Conservation (phyloP, 2,329 filamentous ascomycete genomes). For the Harringtonia lauricola region DNA sequence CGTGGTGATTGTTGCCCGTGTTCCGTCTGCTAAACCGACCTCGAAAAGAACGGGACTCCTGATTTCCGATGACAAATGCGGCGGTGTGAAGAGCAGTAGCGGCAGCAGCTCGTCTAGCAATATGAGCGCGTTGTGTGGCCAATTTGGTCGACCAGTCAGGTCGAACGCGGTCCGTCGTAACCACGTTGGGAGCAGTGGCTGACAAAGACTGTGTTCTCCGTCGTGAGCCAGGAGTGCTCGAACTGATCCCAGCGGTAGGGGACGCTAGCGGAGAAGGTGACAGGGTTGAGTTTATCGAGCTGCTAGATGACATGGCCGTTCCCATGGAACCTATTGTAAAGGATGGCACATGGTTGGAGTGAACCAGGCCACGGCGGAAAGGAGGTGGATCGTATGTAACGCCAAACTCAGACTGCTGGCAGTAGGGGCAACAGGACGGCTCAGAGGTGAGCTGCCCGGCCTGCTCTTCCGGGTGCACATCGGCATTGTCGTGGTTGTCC, state of each 20-base stretch:
- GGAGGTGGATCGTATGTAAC: conserved; percentile 88
- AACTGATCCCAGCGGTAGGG: conserved; percentile 14
- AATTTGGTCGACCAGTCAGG: conserved; percentile 94
- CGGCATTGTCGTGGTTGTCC: conserved; percentile 22
- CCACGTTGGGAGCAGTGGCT: conserved; percentile 71
- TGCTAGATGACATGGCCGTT: conserved; percentile 78
- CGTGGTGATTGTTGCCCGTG: conserved; percentile 23
- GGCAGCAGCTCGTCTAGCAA: conserved; percentile 76
- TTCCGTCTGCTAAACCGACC: conserved; percentile 47
- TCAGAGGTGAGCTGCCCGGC: conserved; percentile 73
- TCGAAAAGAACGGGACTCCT: conserved; percentile 38
- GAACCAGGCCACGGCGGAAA: conserved; percentile 74
- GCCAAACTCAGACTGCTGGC: conserved; percentile 87
- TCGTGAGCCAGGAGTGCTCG: conserved; percentile 17
- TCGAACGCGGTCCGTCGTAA: conserved; percentile 84
- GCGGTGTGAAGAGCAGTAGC: conserved; percentile 92
- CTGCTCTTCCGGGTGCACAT: conserved; percentile 32
- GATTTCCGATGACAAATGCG: conserved; percentile 75
- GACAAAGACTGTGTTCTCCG: conserved; percentile 54
- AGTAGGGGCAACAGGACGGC: conserved; percentile 87
- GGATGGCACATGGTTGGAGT: conserved; percentile 40
- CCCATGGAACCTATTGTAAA: conserved; percentile 29
- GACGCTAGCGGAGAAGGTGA: conserved; percentile 25
- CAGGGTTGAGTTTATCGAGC: conserved; percentile 57
- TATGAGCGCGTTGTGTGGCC: conserved; percentile 71